Percentiles rank a stretch among this genome's conserved stretches.
Evolutionary conservation across 2,329 filamentous ascomycete species (phyloP).

Genomic region (Dendrostoma leiphaemia): DNA sequence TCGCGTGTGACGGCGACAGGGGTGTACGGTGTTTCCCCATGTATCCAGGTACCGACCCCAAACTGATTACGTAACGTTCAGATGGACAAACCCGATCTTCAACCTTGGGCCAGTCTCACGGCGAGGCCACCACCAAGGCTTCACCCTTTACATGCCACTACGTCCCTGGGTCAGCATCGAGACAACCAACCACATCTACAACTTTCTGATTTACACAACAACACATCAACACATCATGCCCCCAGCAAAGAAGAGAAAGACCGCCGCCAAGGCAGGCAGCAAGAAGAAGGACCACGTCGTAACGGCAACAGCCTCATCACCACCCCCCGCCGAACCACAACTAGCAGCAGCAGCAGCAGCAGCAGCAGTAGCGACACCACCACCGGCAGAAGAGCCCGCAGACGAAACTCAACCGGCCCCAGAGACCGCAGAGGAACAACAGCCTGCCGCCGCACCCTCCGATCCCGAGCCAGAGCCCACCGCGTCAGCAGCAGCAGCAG

Average conservation of each 20-base stretch:
- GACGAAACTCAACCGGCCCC: constrained; percentile 10
- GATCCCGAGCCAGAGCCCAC: constrained; percentile 4
- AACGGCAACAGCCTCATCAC: constrained; percentile 11
- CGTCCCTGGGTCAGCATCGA: not conserved
- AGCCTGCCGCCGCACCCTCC: constrained; percentile 7
- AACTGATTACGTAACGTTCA: no score
- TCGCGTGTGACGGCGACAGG: not conserved
- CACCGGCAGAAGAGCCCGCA: constrained; percentile 2
- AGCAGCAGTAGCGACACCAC: no score
- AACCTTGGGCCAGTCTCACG: no score
- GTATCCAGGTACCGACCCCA: no score
- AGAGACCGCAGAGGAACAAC: constrained; percentile 4
- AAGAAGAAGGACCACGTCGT: constrained; percentile 13
- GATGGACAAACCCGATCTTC: no score
- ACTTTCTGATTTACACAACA: constrained; percentile 1
- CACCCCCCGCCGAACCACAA: constrained; percentile 9
- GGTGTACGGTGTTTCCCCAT: no score
- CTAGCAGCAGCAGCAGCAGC: no score
- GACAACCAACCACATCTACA: not conserved
- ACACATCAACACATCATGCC: constrained; percentile 24
- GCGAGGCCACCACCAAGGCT: no score
- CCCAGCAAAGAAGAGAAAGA: constrained; percentile 31
- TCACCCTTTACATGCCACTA: no score
- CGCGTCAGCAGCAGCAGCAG: constrained; percentile 4
- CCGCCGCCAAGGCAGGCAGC: constrained; percentile 17